Conservation (phyloP, 768 basidiomycete genomes). For the Myochromella boudieri region DNA sequence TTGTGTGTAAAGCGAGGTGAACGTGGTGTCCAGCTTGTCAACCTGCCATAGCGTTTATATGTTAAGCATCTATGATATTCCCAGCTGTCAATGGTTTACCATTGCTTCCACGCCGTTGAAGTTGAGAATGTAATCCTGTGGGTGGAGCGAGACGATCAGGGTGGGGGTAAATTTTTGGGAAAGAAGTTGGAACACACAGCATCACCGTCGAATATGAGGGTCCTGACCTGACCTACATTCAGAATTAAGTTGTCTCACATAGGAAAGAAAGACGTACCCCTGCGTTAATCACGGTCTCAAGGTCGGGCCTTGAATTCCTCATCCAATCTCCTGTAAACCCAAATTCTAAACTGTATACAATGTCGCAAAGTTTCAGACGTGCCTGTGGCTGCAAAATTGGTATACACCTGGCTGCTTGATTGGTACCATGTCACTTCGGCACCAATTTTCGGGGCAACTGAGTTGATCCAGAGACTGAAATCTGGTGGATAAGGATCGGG, state of each 20-base stretch:
- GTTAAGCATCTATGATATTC: not conserved
- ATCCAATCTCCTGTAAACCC: slow-evolving; percentile 54
- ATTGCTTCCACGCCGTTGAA: slow-evolving; percentile 57
- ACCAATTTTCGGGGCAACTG: slow-evolving; percentile 38
- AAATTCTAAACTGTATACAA: not conserved
- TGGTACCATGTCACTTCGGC: slow-evolving; percentile 43
- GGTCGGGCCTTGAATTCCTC: slow-evolving; percentile 43
- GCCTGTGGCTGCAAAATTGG: slow-evolving; percentile 50
- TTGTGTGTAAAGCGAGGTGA: slow-evolving; percentile 37
- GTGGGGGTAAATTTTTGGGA: not conserved
- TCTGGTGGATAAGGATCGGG: slow-evolving; percentile 53
- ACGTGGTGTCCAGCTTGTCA: slow-evolving; percentile 45
- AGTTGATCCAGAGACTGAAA: slow-evolving; percentile 31
- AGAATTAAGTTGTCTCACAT: not conserved
- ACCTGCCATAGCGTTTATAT: slow-evolving; percentile 30
- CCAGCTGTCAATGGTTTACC: slow-evolving; percentile 29
- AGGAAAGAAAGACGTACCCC: slow-evolving; percentile 35
- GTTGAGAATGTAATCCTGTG: slow-evolving; percentile 53
- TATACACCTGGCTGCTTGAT: slow-evolving; percentile 41
- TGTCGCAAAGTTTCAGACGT: slow-evolving; percentile 8
- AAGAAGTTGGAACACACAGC: slow-evolving; percentile 36
- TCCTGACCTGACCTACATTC: slow-evolving; percentile 30
- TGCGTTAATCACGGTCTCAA: slow-evolving; percentile 59
- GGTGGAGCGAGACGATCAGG: not conserved
- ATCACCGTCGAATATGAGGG: slow-evolving; percentile 57